These are phyloP conservation scores for Ottelia alismoides DNA, from an alignment of 106 monocot species.

Conservation along the genomic window DNA sequence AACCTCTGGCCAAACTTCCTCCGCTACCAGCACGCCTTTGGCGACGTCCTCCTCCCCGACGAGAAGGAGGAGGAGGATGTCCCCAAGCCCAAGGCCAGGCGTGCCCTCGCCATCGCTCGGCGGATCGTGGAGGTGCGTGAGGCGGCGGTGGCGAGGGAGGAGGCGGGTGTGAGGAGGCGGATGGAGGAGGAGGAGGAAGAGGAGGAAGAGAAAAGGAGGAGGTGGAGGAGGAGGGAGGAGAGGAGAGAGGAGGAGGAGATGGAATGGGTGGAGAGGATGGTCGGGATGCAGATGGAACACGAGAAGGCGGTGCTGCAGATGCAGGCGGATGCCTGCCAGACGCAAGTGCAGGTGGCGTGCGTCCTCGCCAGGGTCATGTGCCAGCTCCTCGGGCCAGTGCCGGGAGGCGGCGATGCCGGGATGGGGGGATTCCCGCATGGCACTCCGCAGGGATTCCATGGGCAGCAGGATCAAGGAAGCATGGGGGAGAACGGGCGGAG, in stretches of 20 bases:
- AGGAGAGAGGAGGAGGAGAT: conserved; percentile 6
- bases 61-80: background rate
- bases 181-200: conserved; percentile 11
- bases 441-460: no score
- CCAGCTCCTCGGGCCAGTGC: conserved; percentile 21
- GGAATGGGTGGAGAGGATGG: conserved; percentile 11
- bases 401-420: conserved; percentile 6
- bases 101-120: background rate
- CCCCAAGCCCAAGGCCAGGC: background rate
- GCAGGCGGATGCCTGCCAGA: conserved; percentile 44
- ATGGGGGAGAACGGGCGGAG: conserved; percentile 31
- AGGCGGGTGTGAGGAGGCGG: background rate
- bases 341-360: conserved; percentile 25
- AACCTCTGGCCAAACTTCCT: conserved; percentile 59
- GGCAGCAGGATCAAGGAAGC: conserved; percentile 21
- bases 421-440: no score
- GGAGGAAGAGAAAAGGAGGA: conserved; percentile 17
- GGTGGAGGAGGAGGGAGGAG: conserved; percentile 20
- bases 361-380: conserved; percentile 19
- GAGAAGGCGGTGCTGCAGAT: conserved; percentile 50
- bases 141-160: background rate
- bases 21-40: conserved; percentile 40
- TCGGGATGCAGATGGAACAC: conserved; percentile 54
- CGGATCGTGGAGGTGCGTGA: background rate
- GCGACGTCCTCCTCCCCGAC: conserved; percentile 33